Base-by-base conservation (phyloP, 257 asterid genomes). In the Jacaranda mimosifolia region DNA sequence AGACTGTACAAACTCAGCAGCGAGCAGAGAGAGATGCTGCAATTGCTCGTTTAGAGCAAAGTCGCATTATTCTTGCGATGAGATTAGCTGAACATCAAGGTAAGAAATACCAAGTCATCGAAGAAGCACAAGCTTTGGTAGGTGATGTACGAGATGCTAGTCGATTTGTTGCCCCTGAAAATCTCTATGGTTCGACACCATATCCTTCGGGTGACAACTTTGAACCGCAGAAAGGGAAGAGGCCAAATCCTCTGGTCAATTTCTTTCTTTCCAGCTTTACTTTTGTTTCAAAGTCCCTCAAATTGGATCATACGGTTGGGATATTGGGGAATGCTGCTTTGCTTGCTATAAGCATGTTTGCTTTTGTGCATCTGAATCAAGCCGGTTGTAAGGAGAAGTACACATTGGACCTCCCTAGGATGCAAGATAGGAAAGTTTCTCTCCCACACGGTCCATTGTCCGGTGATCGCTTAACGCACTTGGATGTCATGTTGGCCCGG, bases 41-140 rank as follows among this genome's bases (percentile, higher is more conserved):
- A 32, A 62, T 96, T 70, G 94, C 97, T 79, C 93, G 97, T 39
- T 79, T 96, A 53, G 99, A 96, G 82, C 97, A 93, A 79, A 93
- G 98, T 75, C 94, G 98, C 35, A 80, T 93, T 45, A 78, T 91
- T 78, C 97, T 96, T 74, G 97, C 98, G 48, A 86, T 91, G 97
- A 86, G 96, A 83, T 86, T 96, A 89, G 97, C 97, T n/a, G 98
- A 92, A 68, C 98, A 96, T 82, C 97, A 88, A 64, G 99, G 98
- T 8, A 87, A 90, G 89, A 92, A 88, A 63, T 92, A 87, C 87
- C 88, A 92, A 82, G 97, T 96, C 86, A 93, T 96, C 9, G 96
- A 96, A 75, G 98, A 96, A 82, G 98, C 99, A 66, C 92, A 80
- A 46, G 96, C 93, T 65, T 90, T 93, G 81, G 94, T 93, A 39